A percentile compares a stretch with the other conserved stretches of the same genome.
Evolutionary conservation across 352 stramenopile species (phyloP).

Genomic region (Halophytophthora polymorphica): DNA sequence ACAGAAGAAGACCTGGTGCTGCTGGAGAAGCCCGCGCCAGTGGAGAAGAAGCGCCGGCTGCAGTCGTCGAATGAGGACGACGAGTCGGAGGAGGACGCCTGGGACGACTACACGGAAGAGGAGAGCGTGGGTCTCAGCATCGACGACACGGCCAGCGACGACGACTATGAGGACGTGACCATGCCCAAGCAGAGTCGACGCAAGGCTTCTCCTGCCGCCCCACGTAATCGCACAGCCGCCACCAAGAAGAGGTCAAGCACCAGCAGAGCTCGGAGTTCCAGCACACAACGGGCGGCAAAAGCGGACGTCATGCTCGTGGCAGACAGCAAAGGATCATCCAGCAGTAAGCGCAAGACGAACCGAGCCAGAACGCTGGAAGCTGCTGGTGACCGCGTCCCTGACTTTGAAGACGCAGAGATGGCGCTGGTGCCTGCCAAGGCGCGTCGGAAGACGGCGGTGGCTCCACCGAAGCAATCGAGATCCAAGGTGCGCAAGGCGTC

Average conservation of each 20-base stretch:
- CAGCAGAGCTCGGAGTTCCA: no score
- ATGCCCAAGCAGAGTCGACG: no score
- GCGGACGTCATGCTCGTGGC: no score
- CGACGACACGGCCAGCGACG: conserved; percentile 6
- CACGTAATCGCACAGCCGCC: no score
- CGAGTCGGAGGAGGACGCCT: conserved; percentile 14
- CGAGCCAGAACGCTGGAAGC: no score
- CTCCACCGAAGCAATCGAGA: conserved; percentile 13
- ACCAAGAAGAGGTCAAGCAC: no score
- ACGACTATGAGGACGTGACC: no score
- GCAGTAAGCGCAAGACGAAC: no score
- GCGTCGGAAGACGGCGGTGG: conserved; percentile 10
- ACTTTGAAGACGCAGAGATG: conserved; percentile 16
- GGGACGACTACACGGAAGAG: conserved; percentile 16
- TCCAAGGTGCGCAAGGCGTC: conserved; percentile 11
- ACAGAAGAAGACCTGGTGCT: conserved; percentile 31
- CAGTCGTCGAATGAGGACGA: conserved; percentile 11
- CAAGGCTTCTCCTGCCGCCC: no score
- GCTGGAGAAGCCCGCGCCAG: conserved; percentile 23
- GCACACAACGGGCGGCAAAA: no score
- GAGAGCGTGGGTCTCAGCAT: conserved; percentile 7
- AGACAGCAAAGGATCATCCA: no score
- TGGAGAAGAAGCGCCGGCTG: conserved; percentile 35
- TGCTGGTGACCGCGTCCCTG: no score
- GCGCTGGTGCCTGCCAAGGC: conserved; percentile 7